phyloP scores from a whole-genome alignment of 169 alveolate genomes.

The Perkinsus chesapeaki region DNA sequence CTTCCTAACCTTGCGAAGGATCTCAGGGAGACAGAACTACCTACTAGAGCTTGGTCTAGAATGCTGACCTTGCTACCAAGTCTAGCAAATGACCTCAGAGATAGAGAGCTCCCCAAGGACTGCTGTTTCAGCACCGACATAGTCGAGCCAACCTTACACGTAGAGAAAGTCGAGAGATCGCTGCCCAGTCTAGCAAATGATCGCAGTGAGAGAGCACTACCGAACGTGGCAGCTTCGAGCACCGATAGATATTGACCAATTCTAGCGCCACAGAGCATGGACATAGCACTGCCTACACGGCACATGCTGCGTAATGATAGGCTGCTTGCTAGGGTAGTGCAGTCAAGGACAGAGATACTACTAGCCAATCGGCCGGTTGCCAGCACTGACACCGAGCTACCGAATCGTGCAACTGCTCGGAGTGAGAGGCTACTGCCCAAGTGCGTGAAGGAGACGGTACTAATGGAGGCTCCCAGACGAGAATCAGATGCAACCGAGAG shows the following conservation, averaged over 20 bases:
- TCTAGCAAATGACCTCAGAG: background rate
- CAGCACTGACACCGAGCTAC: background rate
- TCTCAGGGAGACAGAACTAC: background rate
- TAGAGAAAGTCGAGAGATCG: background rate
- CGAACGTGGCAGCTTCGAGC: background rate
- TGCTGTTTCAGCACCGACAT: background rate
- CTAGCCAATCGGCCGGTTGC: conserved; percentile 6
- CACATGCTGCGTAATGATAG: background rate
- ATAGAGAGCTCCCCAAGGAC: background rate
- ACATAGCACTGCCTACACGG: background rate
- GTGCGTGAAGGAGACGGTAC: background rate
- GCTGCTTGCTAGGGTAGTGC: background rate
- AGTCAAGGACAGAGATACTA: background rate
- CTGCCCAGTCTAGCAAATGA: background rate
- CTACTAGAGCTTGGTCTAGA: background rate
- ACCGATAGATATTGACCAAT: background rate
- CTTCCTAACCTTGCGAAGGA: background rate
- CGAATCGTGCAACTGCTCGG: background rate
- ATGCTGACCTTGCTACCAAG: background rate
- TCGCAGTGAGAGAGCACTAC: background rate
- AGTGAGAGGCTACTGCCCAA: background rate
- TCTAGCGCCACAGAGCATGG: background rate
- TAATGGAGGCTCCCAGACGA: background rate
- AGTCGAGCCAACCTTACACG: background rate
- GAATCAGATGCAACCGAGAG: background rate